Conservation (phyloP, 2,329 filamentous ascomycete species). For the Seiridium cupressi region DNA sequence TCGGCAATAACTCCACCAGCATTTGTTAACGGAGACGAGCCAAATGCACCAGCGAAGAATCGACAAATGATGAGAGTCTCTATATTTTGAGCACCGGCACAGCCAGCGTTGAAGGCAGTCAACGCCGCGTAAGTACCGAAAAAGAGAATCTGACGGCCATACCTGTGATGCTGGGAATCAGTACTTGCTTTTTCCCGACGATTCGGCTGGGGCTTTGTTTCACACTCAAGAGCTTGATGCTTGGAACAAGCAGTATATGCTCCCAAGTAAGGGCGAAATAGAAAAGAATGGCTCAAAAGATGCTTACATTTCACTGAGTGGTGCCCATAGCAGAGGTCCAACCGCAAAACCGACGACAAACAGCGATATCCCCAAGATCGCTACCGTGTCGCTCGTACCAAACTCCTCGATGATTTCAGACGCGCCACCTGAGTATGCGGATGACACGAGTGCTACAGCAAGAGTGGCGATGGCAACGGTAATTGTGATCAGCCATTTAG, state of each 20-base stretch:
- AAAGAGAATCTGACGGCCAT: constrained; percentile 53
- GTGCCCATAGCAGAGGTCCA: not conserved
- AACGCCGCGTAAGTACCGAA: constrained; percentile 52
- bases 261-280: too few relatives aligned
- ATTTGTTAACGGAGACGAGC: constrained; percentile 55
- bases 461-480: not conserved
- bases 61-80: constrained; percentile 56
- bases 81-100: constrained; percentile 51
- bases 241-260: too few relatives aligned
- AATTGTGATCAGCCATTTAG: not conserved
- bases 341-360: not conserved
- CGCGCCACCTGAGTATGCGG: not conserved
- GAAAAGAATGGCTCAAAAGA: too few relatives aligned
- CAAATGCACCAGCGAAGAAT: constrained; percentile 59
- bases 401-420: not conserved
- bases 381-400: not conserved
- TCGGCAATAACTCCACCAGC: constrained; percentile 59
- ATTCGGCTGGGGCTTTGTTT: too few relatives aligned
- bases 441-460: not conserved
- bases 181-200: too few relatives aligned
- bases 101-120: constrained; percentile 56
- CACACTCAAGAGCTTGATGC: too few relatives aligned
- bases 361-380: not conserved
- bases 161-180: too few relatives aligned
- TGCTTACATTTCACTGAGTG: not conserved